Base-by-base conservation (phyloP, 352 stramenopile genomes). In the Phytophthora syringae region DNA sequence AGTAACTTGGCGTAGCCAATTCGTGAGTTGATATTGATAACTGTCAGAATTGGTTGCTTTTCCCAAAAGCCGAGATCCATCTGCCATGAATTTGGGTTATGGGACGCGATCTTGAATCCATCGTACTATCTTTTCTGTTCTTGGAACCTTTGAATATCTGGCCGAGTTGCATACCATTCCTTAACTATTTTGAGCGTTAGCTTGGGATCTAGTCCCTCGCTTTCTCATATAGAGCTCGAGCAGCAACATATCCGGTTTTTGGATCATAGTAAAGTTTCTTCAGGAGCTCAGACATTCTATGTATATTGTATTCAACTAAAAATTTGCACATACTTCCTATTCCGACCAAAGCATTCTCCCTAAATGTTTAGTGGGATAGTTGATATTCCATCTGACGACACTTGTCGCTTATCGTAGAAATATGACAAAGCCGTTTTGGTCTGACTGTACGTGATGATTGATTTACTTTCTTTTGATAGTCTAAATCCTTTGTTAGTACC, bases 401-500 rank as follows among this genome's bases (percentile, higher is more conserved):
- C n/a, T n/a, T n/a, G n/a, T n/a, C n/a, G n/a, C n/a, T n/a, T n/a
- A n/a, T n/a, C n/a, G 32, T 25, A 75, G 49, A 58, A 75, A 37
- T 68, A 75, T 32, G 50, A 64, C 16, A 59, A 58, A 20, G 32
- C 52, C 27, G 30, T 71, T 36, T 76, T 72, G 24, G 11, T 39
- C 28, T 67, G 54, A 20, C 21, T 47, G 20, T 72, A 72, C 24
- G 67, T 76, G 16, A 68, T 76, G 48, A 76, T 60, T 22, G 50
- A 60, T 24, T 76, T 67, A 27, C 18, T 63, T 15, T 68, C 45
- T 36, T 68, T 67, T 45, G n/a, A 36, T n/a, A 71, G 39, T 37
- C 56, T 42, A 28, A 76, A 76, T 5, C 67, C 67, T 52, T 59
- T 66, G 52, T 76, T 76, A n/a, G 60, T 71, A 37, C n/a, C n/a